A percentile compares a stretch with the other conserved stretches of the same genome.
phyloP scores from a whole-genome alignment of 2,329 filamentous ascomycete species.

The Verticillium albo-atrum region DNA sequence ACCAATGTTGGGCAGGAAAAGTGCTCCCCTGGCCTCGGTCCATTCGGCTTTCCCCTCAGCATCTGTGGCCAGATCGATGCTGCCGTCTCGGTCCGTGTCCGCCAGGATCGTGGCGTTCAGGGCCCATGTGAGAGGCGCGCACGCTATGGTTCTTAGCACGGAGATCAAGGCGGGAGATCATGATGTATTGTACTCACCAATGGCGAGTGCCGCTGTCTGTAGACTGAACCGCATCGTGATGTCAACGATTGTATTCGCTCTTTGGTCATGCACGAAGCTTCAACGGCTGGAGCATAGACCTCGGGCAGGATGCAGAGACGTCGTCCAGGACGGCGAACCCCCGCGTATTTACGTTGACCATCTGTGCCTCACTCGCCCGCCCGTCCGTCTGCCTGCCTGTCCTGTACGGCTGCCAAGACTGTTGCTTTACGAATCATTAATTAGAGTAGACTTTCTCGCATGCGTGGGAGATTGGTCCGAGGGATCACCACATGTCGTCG shows the following conservation, averaged over 20 bases:
- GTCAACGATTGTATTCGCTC: background rate
- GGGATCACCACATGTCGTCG: no score
- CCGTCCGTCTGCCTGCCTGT: no score
- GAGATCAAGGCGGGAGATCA: background rate
- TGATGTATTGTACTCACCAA: background rate
- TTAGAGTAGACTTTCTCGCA: no score
- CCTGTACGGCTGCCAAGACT: no score
- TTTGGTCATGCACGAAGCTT: background rate
- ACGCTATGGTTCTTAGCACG: background rate
- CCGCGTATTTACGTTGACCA: no score
- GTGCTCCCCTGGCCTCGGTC: conserved; percentile 19
- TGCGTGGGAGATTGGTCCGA: no score
- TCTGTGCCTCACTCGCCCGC: no score
- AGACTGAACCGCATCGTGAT: background rate
- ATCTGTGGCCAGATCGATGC: conserved; percentile 22
- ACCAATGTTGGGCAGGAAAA: conserved; percentile 30
- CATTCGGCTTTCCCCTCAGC: conserved; percentile 16
- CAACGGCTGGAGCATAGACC: background rate
- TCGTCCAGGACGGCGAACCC: no score
- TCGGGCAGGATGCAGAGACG: no score
- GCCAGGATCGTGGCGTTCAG: conserved; percentile 17
- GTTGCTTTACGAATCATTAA: no score
- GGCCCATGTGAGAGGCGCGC: background rate
- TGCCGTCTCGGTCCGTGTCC: conserved; percentile 32
- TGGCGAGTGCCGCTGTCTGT: background rate